Evolutionary conservation across 306 rosid species (phyloP).

Genomic region (Potentilla sterilis): DNA sequence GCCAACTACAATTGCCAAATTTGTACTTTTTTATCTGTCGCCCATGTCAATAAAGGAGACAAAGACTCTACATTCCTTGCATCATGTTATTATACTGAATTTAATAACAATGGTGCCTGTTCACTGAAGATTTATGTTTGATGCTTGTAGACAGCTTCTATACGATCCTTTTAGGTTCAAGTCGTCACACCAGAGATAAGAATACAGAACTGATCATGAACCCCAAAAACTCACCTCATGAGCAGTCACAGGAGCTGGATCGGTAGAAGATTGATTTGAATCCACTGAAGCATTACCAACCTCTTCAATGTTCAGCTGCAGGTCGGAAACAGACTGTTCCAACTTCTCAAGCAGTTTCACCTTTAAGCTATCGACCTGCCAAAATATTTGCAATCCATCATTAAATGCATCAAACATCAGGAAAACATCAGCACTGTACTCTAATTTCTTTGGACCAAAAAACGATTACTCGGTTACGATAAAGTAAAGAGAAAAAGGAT

Average conservation of each 20-base stretch:
- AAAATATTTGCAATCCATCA: conserved; percentile 33
- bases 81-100: not conserved
- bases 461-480: not conserved
- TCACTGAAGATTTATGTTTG: not conserved
- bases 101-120: not conserved
- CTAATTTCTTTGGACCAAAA: not conserved
- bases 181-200: conserved; percentile 15
- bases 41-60: not conserved
- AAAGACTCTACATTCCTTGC: not conserved
- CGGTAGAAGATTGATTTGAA: conserved; percentile 29
- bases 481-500: not conserved
- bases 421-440: not conserved
- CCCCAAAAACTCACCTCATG: conserved; percentile 58
- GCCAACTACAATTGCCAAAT: not conserved
- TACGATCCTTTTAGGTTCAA: conserved; percentile 1
- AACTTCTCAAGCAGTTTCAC: conserved; percentile 73
- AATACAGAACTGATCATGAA: conserved; percentile 23
- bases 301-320: conserved; percentile 62
- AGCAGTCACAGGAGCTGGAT: conserved; percentile 41
- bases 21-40: not conserved
- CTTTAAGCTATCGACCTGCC: conserved; percentile 82
- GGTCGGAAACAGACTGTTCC: conserved; percentile 66
- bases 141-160: not conserved
- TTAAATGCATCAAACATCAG: conserved; percentile 14
- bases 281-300: conserved; percentile 45